Evolutionary conservation across 805 yeast genomes (phyloP).

Genomic region (Candida broadrunensis): DNA sequence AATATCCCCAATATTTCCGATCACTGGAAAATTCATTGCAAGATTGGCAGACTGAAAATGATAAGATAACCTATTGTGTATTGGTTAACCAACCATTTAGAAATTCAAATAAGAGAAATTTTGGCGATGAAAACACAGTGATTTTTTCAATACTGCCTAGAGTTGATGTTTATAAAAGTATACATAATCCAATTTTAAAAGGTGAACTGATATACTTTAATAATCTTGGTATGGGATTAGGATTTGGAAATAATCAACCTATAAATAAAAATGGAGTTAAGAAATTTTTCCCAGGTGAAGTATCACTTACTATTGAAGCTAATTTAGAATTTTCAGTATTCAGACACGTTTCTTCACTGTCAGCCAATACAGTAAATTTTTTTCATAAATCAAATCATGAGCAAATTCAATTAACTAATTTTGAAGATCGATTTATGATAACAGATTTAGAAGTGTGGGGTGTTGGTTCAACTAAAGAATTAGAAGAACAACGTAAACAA

Average conservation of each 20-base stretch:
- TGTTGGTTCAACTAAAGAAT: slow-evolving; percentile 73
- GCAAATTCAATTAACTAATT: slow-evolving; percentile 23
- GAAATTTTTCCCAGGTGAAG: slow-evolving; percentile 65
- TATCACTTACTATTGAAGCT: slow-evolving; percentile 75
- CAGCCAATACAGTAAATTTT: slow-evolving; percentile 16
- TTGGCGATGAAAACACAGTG: slow-evolving; percentile 60
- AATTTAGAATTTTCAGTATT: slow-evolving; percentile 79
- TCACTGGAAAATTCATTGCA: slow-evolving; percentile 18
- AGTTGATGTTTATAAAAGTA: slow-evolving; percentile 47
- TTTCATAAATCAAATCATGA: slow-evolving; percentile 23
- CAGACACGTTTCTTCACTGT: slow-evolving; percentile 53
- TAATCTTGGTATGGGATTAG: slow-evolving; percentile 75
- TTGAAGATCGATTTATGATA: slow-evolving; percentile 69
- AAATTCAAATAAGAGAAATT: slow-evolving; percentile 62
- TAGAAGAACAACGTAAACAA: slow-evolving; percentile 68
- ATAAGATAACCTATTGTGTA: slow-evolving; percentile 59
- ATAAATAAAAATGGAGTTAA: slow-evolving; percentile 41
- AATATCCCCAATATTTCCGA: slow-evolving; percentile 39
- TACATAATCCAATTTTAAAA: slow-evolving; percentile 28
- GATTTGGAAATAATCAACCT: slow-evolving; percentile 75
- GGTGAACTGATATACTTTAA: slow-evolving; percentile 58
- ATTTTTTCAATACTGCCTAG: slow-evolving; percentile 68
- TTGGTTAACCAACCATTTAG: slow-evolving; percentile 75
- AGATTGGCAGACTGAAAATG: slow-evolving; percentile 38
- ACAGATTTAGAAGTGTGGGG: slow-evolving; percentile 91